Evolutionary conservation across 768 basidiomycete genomes (phyloP).

Genomic region (Lyophyllum semitale): DNA sequence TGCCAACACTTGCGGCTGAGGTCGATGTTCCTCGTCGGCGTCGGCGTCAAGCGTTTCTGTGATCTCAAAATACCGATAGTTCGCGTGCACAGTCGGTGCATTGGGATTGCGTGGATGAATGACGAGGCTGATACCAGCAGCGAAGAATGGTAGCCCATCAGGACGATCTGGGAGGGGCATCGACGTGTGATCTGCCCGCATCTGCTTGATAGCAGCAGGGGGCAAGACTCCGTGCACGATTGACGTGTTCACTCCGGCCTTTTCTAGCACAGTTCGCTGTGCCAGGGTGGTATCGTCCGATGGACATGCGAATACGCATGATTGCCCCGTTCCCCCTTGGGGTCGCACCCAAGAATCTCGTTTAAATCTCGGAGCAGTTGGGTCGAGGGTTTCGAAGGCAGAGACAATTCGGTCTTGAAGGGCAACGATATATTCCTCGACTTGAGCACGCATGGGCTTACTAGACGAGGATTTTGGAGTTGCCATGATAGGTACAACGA

Average conservation of each 20-base stretch:
- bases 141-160: slow-evolving; percentile 85
- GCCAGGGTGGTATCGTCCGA: slow-evolving; percentile 32
- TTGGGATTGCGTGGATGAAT: slow-evolving; percentile 93
- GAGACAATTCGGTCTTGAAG: slow-evolving; percentile 83
- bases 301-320: slow-evolving; percentile 75
- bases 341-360: slow-evolving; percentile 79
- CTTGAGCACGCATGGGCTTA: slow-evolving; percentile 68
- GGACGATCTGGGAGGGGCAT: slow-evolving; percentile 66
- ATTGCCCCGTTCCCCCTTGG: slow-evolving; percentile 75
- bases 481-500: no score
- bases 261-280: slow-evolving; percentile 72
- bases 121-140: slow-evolving; percentile 89
- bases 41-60: slow-evolving; percentile 44
- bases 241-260: slow-evolving; percentile 94
- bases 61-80: slow-evolving; percentile 97
- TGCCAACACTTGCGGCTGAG: slow-evolving; percentile 61
- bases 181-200: slow-evolving; percentile 88
- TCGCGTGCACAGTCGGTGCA: slow-evolving; percentile 92
- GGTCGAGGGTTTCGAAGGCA: slow-evolving; percentile 79
- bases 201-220: slow-evolving; percentile 88
- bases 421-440: slow-evolving; percentile 72
- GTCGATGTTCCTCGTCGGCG: slow-evolving; percentile 28
- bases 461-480: background rate
- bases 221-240: slow-evolving; percentile 88
- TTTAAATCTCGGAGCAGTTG: slow-evolving; percentile 68